Conservation (phyloP, 768 basidiomycete species). For the Termitomyces sp. region DNA sequence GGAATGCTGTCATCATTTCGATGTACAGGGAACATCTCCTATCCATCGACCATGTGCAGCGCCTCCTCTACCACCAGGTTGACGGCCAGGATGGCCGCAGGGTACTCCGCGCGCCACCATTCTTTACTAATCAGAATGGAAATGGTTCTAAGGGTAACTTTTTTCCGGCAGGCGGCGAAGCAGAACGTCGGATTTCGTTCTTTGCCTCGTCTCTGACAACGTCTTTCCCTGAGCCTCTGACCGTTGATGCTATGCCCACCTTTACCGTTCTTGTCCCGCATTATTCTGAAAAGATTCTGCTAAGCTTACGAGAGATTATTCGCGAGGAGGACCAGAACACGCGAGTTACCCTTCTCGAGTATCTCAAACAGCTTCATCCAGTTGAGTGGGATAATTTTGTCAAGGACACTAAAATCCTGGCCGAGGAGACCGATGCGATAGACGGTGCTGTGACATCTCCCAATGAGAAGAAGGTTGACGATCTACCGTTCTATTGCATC, state of each 20-base stretch:
- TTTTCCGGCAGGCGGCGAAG: conserved; percentile 93
- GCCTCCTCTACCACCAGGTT: conserved; percentile 94
- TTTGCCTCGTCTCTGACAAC: conserved; percentile 98
- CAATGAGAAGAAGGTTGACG: conserved; percentile 89
- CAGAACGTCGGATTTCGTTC: conserved; percentile 97
- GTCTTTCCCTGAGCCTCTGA: conserved; percentile 89
- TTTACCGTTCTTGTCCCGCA: conserved; percentile 99
- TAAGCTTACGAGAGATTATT: conserved; percentile 96
- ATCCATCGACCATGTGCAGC: conserved; percentile 97
- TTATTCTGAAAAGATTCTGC: conserved; percentile 97
- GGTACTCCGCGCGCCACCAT: conserved; percentile 92
- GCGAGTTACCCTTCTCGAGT: conserved; percentile 94
- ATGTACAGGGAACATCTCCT: conserved; percentile 99
- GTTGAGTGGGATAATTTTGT: conserved; percentile 99
- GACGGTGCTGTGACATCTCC: conserved; percentile 47
- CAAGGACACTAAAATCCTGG: conserved; percentile 98
- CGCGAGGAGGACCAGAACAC: conserved; percentile 96
- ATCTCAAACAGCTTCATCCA: conserved; percentile 96
- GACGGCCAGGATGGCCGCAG: conserved; percentile 86
- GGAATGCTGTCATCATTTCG: conserved; percentile 99
- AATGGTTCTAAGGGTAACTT: conserved; percentile 72
- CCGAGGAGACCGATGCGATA: conserved; percentile 72
- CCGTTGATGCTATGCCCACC: conserved; percentile 98
- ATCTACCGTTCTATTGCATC: conserved; percentile 98
- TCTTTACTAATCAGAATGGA: conserved; percentile 91